A percentile compares a stretch with the other conserved stretches of the same genome.
These are phyloP conservation scores for Lumnitzera racemosa DNA, from an alignment of 345 rosid species.

Conservation along the genomic window DNA sequence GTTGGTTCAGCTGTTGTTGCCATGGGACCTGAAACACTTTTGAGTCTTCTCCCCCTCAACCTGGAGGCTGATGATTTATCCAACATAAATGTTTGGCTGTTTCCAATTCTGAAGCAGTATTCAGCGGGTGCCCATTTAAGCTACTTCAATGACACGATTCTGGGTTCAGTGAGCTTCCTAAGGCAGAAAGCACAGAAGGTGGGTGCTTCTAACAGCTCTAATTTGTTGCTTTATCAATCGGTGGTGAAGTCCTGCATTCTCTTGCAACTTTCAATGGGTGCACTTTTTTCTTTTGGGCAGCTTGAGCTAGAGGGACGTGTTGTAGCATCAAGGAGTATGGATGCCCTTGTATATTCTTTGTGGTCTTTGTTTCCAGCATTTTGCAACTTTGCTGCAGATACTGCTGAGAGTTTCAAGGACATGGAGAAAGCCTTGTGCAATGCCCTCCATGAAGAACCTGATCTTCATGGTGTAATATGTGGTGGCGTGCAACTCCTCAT, in stretches of 20 bases:
- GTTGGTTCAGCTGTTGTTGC: conserved; percentile 93
- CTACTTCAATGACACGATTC: conserved; percentile 57
- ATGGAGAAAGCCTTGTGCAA: conserved; percentile 37
- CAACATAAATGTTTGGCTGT: conserved; percentile 85
- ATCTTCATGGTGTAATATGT: conserved; percentile 66
- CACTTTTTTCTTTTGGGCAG: conserved; percentile 33
- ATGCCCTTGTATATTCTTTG: conserved; percentile 64
- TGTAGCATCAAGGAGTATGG: conserved; percentile 53
- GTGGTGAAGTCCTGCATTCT: not conserved
- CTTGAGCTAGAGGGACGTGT: conserved; percentile 64
- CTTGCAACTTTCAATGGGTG: conserved; percentile 10
- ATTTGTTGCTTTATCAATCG: not conserved
- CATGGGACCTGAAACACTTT: conserved; percentile 86
- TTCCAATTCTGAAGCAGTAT: conserved; percentile 90
- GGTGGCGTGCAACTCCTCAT: conserved; percentile 59
- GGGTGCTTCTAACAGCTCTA: not conserved
- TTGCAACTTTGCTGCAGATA: conserved; percentile 79
- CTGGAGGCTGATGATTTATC: conserved; percentile 72
- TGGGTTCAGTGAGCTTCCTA: conserved; percentile 40
- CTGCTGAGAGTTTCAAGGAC: conserved; percentile 65
- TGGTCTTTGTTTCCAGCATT: conserved; percentile 94
- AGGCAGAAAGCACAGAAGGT: conserved; percentile 66
- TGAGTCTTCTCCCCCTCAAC: conserved; percentile 61
- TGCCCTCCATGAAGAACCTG: conserved; percentile 53
- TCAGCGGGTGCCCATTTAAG: conserved; percentile 70